Percentiles rank a stretch among this genome's conserved stretches.
phyloP scores from a whole-genome alignment of 371 early-diverging fungal genomes.

The Mucor lusitanicus region DNA sequence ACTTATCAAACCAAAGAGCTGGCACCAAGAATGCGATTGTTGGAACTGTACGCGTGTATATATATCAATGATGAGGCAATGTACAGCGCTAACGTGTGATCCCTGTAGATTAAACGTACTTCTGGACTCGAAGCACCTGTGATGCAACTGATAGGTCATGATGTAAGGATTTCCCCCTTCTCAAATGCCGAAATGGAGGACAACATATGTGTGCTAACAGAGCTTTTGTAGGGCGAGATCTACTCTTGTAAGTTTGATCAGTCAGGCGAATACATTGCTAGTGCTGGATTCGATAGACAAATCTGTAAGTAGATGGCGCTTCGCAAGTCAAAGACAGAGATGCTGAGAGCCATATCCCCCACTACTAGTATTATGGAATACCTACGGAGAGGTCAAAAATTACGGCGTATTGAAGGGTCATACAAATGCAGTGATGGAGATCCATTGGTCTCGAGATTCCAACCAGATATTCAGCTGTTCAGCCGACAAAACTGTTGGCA shows the following conservation, averaged over 20 bases:
- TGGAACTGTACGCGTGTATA: constrained; percentile 55
- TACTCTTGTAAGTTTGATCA: constrained; percentile 85
- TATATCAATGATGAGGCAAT: neutral
- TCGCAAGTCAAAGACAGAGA: neutral
- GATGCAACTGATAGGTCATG: constrained; percentile 84
- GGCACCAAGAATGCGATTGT: constrained; percentile 62
- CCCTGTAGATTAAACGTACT: constrained; percentile 73
- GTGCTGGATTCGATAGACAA: constrained; percentile 79
- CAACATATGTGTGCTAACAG: neutral
- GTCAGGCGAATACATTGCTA: constrained; percentile 83
- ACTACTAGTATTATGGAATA: constrained; percentile 86
- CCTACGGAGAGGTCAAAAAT: constrained; percentile 88
- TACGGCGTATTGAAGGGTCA: constrained; percentile 88
- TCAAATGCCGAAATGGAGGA: too few species aligned
- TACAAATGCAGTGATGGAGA: constrained; percentile 80
- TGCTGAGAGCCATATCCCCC: neutral
- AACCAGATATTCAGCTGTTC: constrained; percentile 76
- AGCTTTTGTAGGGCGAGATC: constrained; percentile 70
- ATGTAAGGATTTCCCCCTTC: constrained; percentile 51
- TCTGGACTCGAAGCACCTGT: constrained; percentile 88
- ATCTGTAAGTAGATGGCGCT: constrained; percentile 62
- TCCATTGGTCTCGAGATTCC: constrained; percentile 89
- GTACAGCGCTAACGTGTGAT: neutral
- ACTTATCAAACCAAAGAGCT: constrained; percentile 49
- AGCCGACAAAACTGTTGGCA: constrained; percentile 68